A percentile compares a stretch with the other conserved stretches of the same genome.
Conservation (phyloP, 257 asterid species). For the Salvia miltiorrhiza region DNA sequence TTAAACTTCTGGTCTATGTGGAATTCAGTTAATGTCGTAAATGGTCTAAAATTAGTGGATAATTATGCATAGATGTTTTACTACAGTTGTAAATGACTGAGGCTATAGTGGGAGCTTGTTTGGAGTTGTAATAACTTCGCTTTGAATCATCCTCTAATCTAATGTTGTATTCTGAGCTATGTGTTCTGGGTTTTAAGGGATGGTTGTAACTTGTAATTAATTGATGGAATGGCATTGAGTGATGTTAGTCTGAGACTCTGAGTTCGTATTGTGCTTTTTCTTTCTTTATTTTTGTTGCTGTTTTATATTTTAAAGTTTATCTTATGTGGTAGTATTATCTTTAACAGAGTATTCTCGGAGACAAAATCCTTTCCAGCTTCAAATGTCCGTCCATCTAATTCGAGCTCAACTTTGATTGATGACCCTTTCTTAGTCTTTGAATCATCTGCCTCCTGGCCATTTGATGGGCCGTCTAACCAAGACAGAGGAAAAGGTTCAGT, state of each 20-base stretch:
- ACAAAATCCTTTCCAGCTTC: slow-evolving; percentile 30
- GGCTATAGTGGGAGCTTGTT: neutral
- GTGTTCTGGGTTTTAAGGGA: neutral
- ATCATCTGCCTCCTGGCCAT: slow-evolving; percentile 51
- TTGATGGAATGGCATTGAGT: neutral
- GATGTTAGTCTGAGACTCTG: neutral
- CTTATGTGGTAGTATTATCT: neutral
- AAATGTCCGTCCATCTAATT: slow-evolving; percentile 33
- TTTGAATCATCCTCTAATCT: neutral
- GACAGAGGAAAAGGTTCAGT: slow-evolving; percentile 30
- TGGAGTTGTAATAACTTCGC: neutral
- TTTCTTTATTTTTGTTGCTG: neutral
- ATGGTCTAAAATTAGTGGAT: neutral
- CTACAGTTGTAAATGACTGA: neutral
- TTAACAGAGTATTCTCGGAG: slow-evolving; percentile 35
- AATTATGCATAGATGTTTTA: neutral
- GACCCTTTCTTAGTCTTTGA: slow-evolving; percentile 66
- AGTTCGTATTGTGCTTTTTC: neutral
- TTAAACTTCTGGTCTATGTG: neutral
- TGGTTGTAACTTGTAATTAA: neutral
- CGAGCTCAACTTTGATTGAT: slow-evolving; percentile 39
- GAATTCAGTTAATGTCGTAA: neutral
- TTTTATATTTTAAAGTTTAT: neutral
- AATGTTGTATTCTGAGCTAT: neutral
- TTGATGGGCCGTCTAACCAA: slow-evolving; percentile 33